A percentile compares a stretch with the other conserved stretches of the same genome.
Conservation (phyloP, 352 stramenopile species). For the Phytopythium vexans region DNA sequence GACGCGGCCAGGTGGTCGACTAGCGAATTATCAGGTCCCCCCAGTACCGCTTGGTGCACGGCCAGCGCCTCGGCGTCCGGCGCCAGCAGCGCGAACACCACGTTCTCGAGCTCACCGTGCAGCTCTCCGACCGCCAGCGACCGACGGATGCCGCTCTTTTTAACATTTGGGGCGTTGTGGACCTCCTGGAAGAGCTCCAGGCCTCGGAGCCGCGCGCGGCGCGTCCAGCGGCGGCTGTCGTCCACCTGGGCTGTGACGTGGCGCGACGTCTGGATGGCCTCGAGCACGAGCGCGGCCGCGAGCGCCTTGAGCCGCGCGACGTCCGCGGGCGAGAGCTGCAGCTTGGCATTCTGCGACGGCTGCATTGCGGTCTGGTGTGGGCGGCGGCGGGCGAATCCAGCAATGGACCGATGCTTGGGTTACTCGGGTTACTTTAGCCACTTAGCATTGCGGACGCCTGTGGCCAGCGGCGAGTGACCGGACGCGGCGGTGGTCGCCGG, state of each 20-base stretch:
- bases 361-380: no score
- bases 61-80: slow-evolving; percentile 23
- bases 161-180: slow-evolving; percentile 3
- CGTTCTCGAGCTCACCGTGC: slow-evolving; percentile 23
- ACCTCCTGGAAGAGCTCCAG: slow-evolving; percentile 27
- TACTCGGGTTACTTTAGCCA: no score
- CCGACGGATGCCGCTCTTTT: slow-evolving; percentile 7
- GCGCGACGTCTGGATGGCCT: background rate
- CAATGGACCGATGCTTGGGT: no score
- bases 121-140: slow-evolving; percentile 29
- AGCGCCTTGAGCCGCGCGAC: background rate
- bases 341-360: background rate
- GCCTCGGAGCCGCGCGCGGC: slow-evolving; percentile 13
- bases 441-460: no score
- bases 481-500: no score
- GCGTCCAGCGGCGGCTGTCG: slow-evolving; percentile 26
- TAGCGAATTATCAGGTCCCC: slow-evolving; percentile 14
- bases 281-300: background rate
- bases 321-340: background rate
- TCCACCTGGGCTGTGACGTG: background rate
- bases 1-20: slow-evolving; percentile 23
- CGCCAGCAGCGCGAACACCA: slow-evolving; percentile 32
- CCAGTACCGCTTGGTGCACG: slow-evolving; percentile 21
- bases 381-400: no score
- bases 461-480: no score